phyloP scores from a whole-genome alignment of 768 basidiomycete genomes.

The Hericium erinaceus region DNA sequence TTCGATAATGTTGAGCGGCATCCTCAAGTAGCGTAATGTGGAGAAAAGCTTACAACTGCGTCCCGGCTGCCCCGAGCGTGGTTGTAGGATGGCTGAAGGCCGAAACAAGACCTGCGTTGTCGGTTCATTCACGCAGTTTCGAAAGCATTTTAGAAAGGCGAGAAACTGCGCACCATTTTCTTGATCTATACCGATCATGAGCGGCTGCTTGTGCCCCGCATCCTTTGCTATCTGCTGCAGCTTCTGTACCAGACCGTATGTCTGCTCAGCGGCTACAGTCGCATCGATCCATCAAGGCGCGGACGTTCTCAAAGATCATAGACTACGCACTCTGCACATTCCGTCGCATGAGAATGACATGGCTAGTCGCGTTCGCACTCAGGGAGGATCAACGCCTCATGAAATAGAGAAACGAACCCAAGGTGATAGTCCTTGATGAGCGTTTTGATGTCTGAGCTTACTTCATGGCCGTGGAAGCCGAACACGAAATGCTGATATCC shows the following conservation, averaged over 20 bases:
- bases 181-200: slow-evolving; percentile 66
- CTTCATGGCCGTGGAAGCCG: slow-evolving; percentile 53
- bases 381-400: neutral
- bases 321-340: slow-evolving; percentile 42
- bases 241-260: slow-evolving; percentile 34
- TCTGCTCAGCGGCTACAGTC: slow-evolving; percentile 39
- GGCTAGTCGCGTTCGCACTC: slow-evolving; percentile 17
- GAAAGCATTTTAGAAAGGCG: neutral
- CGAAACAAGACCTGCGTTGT: slow-evolving; percentile 48
- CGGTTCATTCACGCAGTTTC: neutral
- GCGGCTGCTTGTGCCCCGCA: slow-evolving; percentile 43
- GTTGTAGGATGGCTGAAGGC: slow-evolving; percentile 38
- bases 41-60: slow-evolving; percentile 62
- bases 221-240: slow-evolving; percentile 49
- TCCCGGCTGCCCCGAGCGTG: slow-evolving; percentile 33
- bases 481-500: slow-evolving; percentile 53
- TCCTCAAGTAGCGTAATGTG: too few relatives aligned
- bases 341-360: slow-evolving; percentile 60
- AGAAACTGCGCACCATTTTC: slow-evolving; percentile 46
- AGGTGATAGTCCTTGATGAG: slow-evolving; percentile 57
- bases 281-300: too few relatives aligned
- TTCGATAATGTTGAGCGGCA: too few relatives aligned
- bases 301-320: neutral
- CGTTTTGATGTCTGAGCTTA: slow-evolving; percentile 40
- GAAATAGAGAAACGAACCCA: slow-evolving; percentile 27